A percentile compares a stretch with the other conserved stretches of the same genome.
Evolutionary conservation across 371 early-diverging fungal genomes (phyloP).

Genomic region (Apophysomyces trapeziformis): DNA sequence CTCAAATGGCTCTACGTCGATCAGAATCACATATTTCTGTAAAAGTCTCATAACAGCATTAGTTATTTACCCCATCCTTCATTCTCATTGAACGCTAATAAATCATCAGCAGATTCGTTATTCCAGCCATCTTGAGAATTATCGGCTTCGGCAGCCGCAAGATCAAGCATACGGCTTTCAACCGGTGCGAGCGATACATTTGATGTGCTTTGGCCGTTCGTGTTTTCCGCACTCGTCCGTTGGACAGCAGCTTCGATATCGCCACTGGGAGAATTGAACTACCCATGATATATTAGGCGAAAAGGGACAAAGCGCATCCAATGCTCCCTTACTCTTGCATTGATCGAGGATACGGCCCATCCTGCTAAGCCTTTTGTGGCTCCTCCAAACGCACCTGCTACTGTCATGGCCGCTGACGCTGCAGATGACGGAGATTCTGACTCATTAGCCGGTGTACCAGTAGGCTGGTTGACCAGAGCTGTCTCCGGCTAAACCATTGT

Average conservation of each 20-base stretch:
- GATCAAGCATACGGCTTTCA: background rate
- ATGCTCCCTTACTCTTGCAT: slow-evolving; percentile 36
- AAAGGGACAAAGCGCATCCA: background rate
- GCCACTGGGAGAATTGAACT: slow-evolving; percentile 45
- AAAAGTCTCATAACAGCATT: background rate
- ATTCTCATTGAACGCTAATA: slow-evolving; percentile 37
- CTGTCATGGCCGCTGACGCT: slow-evolving; percentile 18
- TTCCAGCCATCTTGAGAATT: slow-evolving; percentile 41
- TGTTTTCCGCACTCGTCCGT: slow-evolving; percentile 2
- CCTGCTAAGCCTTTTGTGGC: slow-evolving; percentile 55
- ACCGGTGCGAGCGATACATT: background rate
- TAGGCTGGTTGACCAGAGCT: slow-evolving; percentile 34
- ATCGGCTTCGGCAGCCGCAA: slow-evolving; percentile 3
- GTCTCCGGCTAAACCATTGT: slow-evolving; percentile 57
- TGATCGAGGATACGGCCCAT: slow-evolving; percentile 55
- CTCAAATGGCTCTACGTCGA: slow-evolving; percentile 31
- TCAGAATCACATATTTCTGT: background rate
- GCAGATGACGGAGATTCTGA: slow-evolving; percentile 27
- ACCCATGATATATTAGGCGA: background rate
- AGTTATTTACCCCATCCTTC: slow-evolving; percentile 45
- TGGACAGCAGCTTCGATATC: slow-evolving; percentile 31
- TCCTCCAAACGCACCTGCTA: slow-evolving; percentile 48
- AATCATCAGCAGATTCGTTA: slow-evolving; percentile 32
- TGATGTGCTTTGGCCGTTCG: background rate
- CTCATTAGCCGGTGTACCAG: slow-evolving; percentile 13